Base-by-base conservation (phyloP, 2,329 filamentous ascomycete genomes). In the Clarireedia monteithiana region DNA sequence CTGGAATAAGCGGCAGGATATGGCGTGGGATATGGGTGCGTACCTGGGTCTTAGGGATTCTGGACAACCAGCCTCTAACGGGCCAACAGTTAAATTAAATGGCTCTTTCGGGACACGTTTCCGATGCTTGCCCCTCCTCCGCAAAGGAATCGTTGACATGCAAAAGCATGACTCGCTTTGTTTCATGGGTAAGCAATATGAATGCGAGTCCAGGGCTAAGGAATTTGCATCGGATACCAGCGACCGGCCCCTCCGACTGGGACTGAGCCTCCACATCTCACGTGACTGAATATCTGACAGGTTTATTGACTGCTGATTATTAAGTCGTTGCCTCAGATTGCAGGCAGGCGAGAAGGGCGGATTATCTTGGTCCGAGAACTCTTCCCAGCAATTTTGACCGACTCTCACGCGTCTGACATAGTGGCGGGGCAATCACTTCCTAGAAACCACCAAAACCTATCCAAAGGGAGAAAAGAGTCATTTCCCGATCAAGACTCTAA, bases 381-480 rank as follows among this genome's bases (percentile, higher is more conserved):
- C 7, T 42, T 20, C 17, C 39, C 39, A 6, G 39, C 17, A 42
- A 1, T 42, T n/a, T 6, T 6, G 39, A 10, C 15, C 17, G 15
- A 15, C 3, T 26, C 17, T 27, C 46, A 40, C 17, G 34, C 23
- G 39, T 48, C 39, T 48, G 15, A 48, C 20, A 34, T 48, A 27
- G 7, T 54, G 44, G 51, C 51, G 44, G 51, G 44, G 44, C 44
- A 54, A 49, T 49, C 30, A 34, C 30, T 34, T 9, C 30, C 40
- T 53, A 14, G 42, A 53, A 38, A 38, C 30, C 15, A 23, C 30
- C 34, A 23, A 17, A 17, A 53, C 34, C 39, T 42, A 38, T 27
- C 48, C 34, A 54, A 42, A 42, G 17, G 3, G 38, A 49, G 23
- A 53, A 48, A 40, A 30, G 23, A 12, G 23, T 34, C 51, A 40